phyloP scores from a whole-genome alignment of 495 filamentous ascomycete species.

The Xylaria grammica region DNA sequence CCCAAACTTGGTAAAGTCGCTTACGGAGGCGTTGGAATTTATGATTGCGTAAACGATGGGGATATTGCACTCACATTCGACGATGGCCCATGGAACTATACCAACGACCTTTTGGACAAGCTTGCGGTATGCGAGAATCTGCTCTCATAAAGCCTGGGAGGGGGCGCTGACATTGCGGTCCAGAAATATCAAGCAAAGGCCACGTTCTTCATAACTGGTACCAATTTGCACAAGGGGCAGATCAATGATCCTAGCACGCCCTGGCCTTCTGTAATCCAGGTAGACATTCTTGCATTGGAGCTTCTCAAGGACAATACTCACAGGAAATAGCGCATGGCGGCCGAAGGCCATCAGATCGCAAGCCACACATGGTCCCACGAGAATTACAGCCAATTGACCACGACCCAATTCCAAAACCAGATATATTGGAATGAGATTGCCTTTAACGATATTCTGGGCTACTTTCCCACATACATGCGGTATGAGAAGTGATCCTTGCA shows the following conservation, averaged over 20 bases:
- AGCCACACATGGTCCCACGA: slow-evolving; percentile 87
- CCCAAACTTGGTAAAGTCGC: slow-evolving; percentile 61
- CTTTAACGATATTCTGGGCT: slow-evolving; percentile 76
- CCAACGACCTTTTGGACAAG: slow-evolving; percentile 69
- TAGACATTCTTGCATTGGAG: slow-evolving; percentile 26
- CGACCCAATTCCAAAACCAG: slow-evolving; percentile 64
- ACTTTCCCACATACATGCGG: slow-evolving; percentile 85
- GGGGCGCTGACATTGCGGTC: slow-evolving; percentile 27
- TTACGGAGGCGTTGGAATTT: slow-evolving; percentile 69
- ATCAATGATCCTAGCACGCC: slow-evolving; percentile 65
- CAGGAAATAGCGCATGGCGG: slow-evolving; percentile 61
- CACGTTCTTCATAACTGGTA: slow-evolving; percentile 81
- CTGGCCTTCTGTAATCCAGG: slow-evolving; percentile 65
- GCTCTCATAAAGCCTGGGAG: neutral
- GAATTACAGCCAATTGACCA: slow-evolving; percentile 66
- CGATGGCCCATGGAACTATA: slow-evolving; percentile 76
- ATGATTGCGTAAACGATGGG: slow-evolving; percentile 65
- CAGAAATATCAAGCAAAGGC: slow-evolving; percentile 68
- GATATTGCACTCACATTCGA: slow-evolving; percentile 79
- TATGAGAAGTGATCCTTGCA: slow-evolving; percentile 11
- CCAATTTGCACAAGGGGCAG: slow-evolving; percentile 72
- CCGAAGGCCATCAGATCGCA: slow-evolving; percentile 78
- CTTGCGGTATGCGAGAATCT: slow-evolving; percentile 46
- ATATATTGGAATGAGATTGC: slow-evolving; percentile 83
- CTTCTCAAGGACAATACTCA: slow-evolving; percentile 29